Evolutionary conservation across 768 basidiomycete species (phyloP), one percentile per base, ranked within the genome.

Genomic region (Sistotremastrum niveocremeum): DNA sequence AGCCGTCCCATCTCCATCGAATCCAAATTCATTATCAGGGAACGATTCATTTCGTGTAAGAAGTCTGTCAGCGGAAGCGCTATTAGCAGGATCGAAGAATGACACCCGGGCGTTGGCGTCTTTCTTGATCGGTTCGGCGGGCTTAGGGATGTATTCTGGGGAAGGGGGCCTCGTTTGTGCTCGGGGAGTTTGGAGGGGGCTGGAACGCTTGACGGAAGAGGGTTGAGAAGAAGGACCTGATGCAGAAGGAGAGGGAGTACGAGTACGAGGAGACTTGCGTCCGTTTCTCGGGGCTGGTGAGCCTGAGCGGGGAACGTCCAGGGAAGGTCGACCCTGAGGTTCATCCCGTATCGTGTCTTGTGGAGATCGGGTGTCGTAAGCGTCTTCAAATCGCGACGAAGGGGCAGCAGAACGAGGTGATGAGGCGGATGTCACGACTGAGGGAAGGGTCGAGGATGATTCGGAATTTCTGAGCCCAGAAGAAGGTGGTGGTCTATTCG

Each of bases 11-110:
- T 80, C 81, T 8, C 53, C 57, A 37, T 59, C 58, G 1, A 46
- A 51, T 7, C 53, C 61, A 12, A 49, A 51, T 8, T 46, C 52
- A 30, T 58, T 60, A 2, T 59, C 68, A 47, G 67, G 64, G 34
- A 60, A 59, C 34, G 53, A 38, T 1, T 46, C 46, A 33, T 61
- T 60, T 3, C 62, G 64, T 32, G 69, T 69, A 10, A 89, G 71
- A 10, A 91, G 66, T 2, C 83, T 74, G 54, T 88, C 84, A 10
- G 87, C 67, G 29, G 70, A 62, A 30, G 72, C 74, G 64, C 89
- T 84, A 57, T 90, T 85, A 8, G 74, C 64, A 32, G 81, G 81
- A 57, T 89, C 85, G 54, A 83, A 89, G 57, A 83, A 86, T 0
- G 87, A 88, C 20, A 91, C 73, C 29, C 84, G 74, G 29, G 79